Evolutionary conservation across 345 rosid genomes (phyloP), one percentile per base, ranked within the genome.

Genomic region (Salix purpurea): DNA sequence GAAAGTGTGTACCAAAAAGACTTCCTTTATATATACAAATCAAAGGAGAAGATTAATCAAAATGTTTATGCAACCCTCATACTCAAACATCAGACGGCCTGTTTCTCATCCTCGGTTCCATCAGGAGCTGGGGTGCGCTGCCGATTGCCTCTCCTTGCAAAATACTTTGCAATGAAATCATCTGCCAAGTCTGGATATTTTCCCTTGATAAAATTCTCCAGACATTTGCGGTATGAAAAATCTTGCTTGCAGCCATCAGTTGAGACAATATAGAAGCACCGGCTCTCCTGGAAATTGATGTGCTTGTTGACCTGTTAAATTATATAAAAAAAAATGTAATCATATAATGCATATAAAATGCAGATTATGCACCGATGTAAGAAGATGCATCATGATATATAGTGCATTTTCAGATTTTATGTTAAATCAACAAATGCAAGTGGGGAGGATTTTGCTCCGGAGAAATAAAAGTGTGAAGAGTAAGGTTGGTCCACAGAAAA

Each of bases 151-250:
- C 83, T 77, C 75, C 71, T 91, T 8, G 15, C 52, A 50, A 92
- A 96, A 80, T 96, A 96, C 67, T 96, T 96, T 0, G 34, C 78
- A 4, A 73, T 61, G 81, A 96, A 96, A 16, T 81, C 88, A 28
- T 88, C 97, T 2, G 90, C 98, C 37, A 84, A 67, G 40, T 80
- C 77, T 2, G 97, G 94, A 73, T 86, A 90, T 69, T 92, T 96
- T 44, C 67, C 89, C 82, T 75, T 88, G 68, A 96, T 28, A 44
- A 81, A 87, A 74, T 83, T 87, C 65, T 89, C 91, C 19, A 96
- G 74, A 65, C 92, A 93, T 64, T 96, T 96, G 8, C 83, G 85
- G 83, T 91, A 96, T 0, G 98, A 96, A 76, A 96, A 93, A 75
- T 96, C 99, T 44, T 86, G 88, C 75, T 80, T 86, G 12, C 78